Base-by-base conservation (phyloP, 768 basidiomycete species). In the Termitomyces sp. region DNA sequence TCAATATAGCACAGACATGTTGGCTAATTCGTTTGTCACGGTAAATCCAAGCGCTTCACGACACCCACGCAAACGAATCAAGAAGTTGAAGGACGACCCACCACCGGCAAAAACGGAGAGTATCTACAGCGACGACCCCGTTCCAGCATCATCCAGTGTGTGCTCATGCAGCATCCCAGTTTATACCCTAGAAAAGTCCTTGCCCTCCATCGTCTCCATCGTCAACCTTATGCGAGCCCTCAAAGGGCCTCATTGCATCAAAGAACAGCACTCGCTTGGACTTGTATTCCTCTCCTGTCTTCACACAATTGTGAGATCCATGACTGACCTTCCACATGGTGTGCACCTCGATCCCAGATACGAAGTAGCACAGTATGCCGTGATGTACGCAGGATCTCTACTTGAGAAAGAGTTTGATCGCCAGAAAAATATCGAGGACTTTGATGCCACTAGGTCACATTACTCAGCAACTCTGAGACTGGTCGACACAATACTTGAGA, bases 121-220 rank as follows among this genome's bases (percentile, higher is more conserved):
- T 57, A 43, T 70, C 25, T 38, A 56, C 50, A 74, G 69, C 50
- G 63, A 69, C n/a, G 67, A 71, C 10, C 64, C 69, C n/a, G 66
- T 63, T 0, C 66, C 70, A 11, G 59, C 74, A 17, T 67, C 67
- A 0, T 71, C 74, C 5, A 52, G 59, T 20, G 50, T 54, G 15
- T 31, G 64, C 50, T 38, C 34, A 5, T 12, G 56, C 51, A 60
- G 68, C 20, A 55, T 58, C 20, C 65, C 64, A 6, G 66, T 51
- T 8, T 76, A 74, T 57, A 60, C 72, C 43, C 68, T 79, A 25
- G 72, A 74, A 31, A 69, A 60, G 43, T 69, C 73, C 6, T 78
- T 76, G 60, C 75, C 77, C 1, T 74, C 76, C 1, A 74, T 80
- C 56, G 51, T 76, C 55, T 60, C 62, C 14, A 68, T 74, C 4